Base-by-base conservation (phyloP, 2,329 filamentous ascomycete genomes). In the Curvularia verruculosa region DNA sequence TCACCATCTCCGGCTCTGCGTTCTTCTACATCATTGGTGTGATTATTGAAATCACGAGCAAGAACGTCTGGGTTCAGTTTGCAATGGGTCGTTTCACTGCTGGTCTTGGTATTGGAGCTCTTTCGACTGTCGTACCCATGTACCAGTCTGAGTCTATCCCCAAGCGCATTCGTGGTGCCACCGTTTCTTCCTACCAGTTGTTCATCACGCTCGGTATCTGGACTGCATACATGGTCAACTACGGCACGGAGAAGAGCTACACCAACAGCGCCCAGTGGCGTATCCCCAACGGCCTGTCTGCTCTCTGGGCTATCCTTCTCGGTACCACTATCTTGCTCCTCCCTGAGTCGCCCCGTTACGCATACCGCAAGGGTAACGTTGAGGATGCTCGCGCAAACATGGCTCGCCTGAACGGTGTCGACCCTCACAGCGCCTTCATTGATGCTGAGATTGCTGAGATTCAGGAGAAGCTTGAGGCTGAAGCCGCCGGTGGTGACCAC, bases 161-260 rank as follows among this genome's bases (percentile, higher is more conserved):
- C 0, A 83, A 86, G 60, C 81, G 85, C 50, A 84, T 90, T 54
- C 85, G 87, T 67, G 86, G 86, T 66, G 80, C 86, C 8, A 80
- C 89, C 31, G 82, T 90, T 51, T 69, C 83, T 2, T 84, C 81
- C 28, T 90, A 89, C 72, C 88, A 90, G 77, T 80, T 90, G 6
- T 84, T 89, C 70, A 87, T 90, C 69, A 90, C 87, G 0, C 77
- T 89, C 29, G 88, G 88, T 60, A 89, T 90, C 70, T 87, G 79
- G 64, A 74, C 81, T 18, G 81, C 77, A 0, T 78, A 77, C 60
- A 75, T 77, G 71, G 79, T 82, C 71, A 87, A 89, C 73, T 89
- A 79, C 67, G 86, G 86, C 15, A 89, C 87, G 12, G 77, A 84
- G 56, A 77, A 76, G 12, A 79, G 78, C 56, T 52, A 62, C 7